A percentile compares a stretch with the other conserved stretches of the same genome.
phyloP scores from a whole-genome alignment of 2,329 filamentous ascomycete genomes.

The Scytalidium sp. region DNA sequence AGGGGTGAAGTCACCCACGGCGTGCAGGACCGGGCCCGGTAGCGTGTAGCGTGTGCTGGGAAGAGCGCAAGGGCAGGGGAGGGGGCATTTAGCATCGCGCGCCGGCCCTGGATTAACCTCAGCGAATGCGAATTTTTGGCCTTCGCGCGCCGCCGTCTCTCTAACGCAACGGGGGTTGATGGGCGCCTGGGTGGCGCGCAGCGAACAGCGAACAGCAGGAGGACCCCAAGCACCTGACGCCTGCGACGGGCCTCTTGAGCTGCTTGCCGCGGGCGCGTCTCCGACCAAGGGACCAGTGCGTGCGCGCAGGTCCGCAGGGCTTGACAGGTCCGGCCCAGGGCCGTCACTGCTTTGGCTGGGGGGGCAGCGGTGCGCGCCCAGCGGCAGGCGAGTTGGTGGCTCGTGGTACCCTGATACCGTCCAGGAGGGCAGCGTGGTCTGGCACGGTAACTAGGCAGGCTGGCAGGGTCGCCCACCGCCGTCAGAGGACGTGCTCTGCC shows the following conservation, averaged over 20 bases:
- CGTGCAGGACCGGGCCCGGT: background rate
- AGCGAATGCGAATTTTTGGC: background rate
- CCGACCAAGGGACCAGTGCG: background rate
- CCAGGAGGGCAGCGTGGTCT: too few species aligned
- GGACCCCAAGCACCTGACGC: background rate
- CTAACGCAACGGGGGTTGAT: too few species aligned
- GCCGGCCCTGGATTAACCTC: background rate
- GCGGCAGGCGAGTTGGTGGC: too few species aligned
- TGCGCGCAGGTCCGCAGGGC: too few species aligned
- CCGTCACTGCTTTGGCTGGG: too few species aligned
- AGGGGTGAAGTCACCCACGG: background rate
- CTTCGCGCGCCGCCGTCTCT: background rate
- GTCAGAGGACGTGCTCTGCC: constrained; percentile 7
- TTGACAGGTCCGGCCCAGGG: too few species aligned
- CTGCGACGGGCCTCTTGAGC: background rate
- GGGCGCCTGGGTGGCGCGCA: background rate
- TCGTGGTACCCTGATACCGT: too few species aligned
- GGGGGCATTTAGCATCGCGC: background rate
- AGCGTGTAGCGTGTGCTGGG: background rate
- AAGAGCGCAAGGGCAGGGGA: background rate
- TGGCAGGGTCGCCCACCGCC: background rate
- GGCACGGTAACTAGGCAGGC: too few species aligned
- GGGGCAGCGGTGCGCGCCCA: too few species aligned
- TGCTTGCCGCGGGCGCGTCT: background rate
- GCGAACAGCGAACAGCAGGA: background rate